A percentile compares a stretch with the other conserved stretches of the same genome.
Conservation (phyloP, 805 yeast species). For the Kluyveromyces wickerhamii region DNA sequence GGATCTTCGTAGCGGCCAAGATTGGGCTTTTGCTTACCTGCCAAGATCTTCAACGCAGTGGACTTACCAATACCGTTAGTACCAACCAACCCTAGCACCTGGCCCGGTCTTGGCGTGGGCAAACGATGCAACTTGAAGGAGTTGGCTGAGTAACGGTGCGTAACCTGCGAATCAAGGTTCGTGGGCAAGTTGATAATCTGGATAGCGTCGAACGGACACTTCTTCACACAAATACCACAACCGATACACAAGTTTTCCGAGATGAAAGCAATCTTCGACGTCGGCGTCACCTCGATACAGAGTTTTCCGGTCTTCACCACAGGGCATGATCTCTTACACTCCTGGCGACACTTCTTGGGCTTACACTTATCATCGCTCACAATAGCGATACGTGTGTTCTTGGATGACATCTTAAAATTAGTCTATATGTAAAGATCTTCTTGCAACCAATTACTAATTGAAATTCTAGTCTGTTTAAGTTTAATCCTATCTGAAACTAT, state of each 20-base stretch:
- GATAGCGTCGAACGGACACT: conserved; percentile 97
- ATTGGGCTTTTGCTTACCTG: conserved; percentile 97
- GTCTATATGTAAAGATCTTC: too few species aligned
- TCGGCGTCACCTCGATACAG: conserved; percentile 93
- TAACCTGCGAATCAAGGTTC: conserved; percentile 82
- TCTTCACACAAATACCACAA: conserved; percentile 99
- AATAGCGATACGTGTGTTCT: conserved; percentile 85
- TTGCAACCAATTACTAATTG: too few species aligned
- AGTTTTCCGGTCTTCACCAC: conserved; percentile 96
- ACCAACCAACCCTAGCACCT: conserved; percentile 95
- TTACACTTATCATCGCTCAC: conserved; percentile 92
- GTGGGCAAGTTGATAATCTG: conserved; percentile 94
- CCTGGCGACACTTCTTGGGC: conserved; percentile 98
- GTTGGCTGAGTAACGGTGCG: conserved; percentile 96
- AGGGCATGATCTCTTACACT: conserved; percentile 94
- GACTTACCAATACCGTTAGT: conserved; percentile 99
- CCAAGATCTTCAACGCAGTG: conserved; percentile 91
- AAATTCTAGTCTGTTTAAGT: too few species aligned
- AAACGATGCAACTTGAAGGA: conserved; percentile 94
- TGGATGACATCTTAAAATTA: conserved; percentile 32
- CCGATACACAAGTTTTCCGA: conserved; percentile 95
- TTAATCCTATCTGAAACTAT: too few species aligned
- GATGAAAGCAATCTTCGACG: conserved; percentile 86
- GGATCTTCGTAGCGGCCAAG: conserved; percentile 92
- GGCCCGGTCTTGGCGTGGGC: conserved; percentile 99